Percentiles rank a stretch among this genome's conserved stretches.
Conservation (phyloP, 2,329 filamentous ascomycete species). For the Claviceps digitariae region DNA sequence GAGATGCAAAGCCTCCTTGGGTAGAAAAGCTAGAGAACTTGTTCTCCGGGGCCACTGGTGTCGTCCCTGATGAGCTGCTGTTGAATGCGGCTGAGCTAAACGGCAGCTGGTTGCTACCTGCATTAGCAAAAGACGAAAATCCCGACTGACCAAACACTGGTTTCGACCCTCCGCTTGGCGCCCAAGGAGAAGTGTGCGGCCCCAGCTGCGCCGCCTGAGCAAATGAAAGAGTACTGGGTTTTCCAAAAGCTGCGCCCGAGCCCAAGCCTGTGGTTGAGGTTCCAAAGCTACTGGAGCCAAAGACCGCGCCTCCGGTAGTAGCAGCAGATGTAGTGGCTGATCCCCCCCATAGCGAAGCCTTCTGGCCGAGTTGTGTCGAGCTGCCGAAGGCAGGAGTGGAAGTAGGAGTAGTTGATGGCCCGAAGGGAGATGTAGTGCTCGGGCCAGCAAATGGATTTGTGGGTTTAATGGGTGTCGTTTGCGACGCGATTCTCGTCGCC, state of each 20-base stretch:
- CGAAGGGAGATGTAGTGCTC: constrained; percentile 27
- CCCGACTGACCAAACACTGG: constrained; percentile 43
- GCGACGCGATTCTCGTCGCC: constrained; percentile 13
- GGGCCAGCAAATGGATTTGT: constrained; percentile 19
- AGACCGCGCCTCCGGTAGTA: constrained; percentile 22
- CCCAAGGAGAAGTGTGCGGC: constrained; percentile 41
- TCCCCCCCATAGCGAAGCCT: constrained; percentile 37
- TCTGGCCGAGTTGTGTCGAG: constrained; percentile 34
- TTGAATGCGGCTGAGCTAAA: constrained; percentile 21
- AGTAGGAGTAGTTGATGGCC: constrained; percentile 20
- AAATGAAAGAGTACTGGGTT: constrained; percentile 35
- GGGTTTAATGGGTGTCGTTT: constrained; percentile 15
- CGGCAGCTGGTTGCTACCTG: constrained; percentile 18
- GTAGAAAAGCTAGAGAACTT: constrained; percentile 42
- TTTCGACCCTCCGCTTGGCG: constrained; percentile 15
- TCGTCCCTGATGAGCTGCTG: constrained; percentile 7
- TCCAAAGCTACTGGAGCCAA: constrained; percentile 33
- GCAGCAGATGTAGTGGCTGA: constrained; percentile 18
- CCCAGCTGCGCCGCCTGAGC: constrained; percentile 37
- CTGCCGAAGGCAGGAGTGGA: constrained; percentile 32
- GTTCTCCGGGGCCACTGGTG: constrained; percentile 25
- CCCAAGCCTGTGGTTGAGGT: constrained; percentile 21
- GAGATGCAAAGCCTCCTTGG: constrained; percentile 40
- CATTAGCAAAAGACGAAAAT: constrained; percentile 29
- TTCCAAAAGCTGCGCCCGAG: constrained; percentile 35